Conservation (phyloP, 169 alveolate species). For the Perkinsus marinus region DNA sequence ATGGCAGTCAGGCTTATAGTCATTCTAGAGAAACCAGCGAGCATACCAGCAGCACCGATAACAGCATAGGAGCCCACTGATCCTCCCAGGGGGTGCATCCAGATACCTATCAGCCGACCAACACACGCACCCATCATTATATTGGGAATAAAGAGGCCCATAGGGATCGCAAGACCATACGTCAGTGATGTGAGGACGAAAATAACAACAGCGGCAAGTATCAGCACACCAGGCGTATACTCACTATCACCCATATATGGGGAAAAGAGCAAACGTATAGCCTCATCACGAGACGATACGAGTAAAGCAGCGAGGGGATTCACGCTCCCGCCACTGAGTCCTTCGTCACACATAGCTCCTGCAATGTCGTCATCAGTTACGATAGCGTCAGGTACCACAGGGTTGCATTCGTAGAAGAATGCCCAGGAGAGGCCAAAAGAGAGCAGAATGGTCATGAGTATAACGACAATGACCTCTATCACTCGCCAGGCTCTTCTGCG, state of each 20-base stretch:
- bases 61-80: not conserved
- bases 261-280: not conserved
- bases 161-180: not conserved
- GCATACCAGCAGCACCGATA: not conserved
- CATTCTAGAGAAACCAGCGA: not conserved
- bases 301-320: not conserved
- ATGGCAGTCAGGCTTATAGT: not conserved
- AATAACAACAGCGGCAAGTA: not conserved
- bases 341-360: not conserved
- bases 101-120: not conserved
- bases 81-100: not conserved
- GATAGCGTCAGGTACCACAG: not conserved
- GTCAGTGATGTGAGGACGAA: not conserved
- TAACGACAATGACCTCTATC: not conserved
- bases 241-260: not conserved
- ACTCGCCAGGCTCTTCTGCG: not conserved
- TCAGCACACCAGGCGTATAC: not conserved
- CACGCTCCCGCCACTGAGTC: not conserved
- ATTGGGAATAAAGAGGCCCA: not conserved
- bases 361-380: not conserved
- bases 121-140: not conserved
- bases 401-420: not conserved
- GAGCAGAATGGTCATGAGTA: not conserved
- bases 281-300: not conserved
- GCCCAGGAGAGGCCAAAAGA: not conserved